These are phyloP conservation scores for Erythrophleum ivorense DNA, from an alignment of 331 rosid genomes.

Conservation along the genomic window DNA sequence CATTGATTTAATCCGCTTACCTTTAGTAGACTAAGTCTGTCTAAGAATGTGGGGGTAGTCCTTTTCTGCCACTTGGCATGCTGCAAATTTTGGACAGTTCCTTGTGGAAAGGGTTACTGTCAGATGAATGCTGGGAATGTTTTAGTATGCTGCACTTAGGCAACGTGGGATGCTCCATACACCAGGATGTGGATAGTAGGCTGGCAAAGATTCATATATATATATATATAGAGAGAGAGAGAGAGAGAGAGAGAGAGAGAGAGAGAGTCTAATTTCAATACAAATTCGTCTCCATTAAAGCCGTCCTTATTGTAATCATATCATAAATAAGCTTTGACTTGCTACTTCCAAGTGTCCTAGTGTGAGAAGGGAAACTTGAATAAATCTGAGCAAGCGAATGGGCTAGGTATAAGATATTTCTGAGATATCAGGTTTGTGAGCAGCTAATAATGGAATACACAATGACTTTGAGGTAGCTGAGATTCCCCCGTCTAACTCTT, in stretches of 20 bases:
- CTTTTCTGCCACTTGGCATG: slow-evolving; percentile 9
- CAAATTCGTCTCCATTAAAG: background rate
- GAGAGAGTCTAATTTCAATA: background rate
- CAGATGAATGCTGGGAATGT: slow-evolving; percentile 15
- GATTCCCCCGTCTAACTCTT: background rate
- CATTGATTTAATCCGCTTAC: background rate
- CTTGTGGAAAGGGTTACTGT: background rate
- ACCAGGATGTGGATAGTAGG: slow-evolving; percentile 29
- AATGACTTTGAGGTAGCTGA: slow-evolving; percentile 3
- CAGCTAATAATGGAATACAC: slow-evolving; percentile 1
- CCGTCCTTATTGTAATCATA: slow-evolving; percentile 7
- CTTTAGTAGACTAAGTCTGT: background rate
- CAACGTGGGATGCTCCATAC: slow-evolving; percentile 9
- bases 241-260: too few species aligned
- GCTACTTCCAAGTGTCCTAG: background rate
- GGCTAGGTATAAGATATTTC: background rate
- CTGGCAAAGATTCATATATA: background rate
- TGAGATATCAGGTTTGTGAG: background rate
- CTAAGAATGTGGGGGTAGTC: background rate
- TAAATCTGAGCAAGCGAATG: background rate
- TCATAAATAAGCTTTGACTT: background rate
- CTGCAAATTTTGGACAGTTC: slow-evolving; percentile 11
- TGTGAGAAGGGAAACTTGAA: slow-evolving; percentile 14
- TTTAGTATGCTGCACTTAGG: slow-evolving; percentile 10
- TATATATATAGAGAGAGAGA: background rate